Percentiles rank a stretch among this genome's conserved stretches.
These are phyloP conservation scores for Melanopsichium pennsylvanicum DNA, from an alignment of 1,284 basidiomycete genomes.

Conservation along the genomic window DNA sequence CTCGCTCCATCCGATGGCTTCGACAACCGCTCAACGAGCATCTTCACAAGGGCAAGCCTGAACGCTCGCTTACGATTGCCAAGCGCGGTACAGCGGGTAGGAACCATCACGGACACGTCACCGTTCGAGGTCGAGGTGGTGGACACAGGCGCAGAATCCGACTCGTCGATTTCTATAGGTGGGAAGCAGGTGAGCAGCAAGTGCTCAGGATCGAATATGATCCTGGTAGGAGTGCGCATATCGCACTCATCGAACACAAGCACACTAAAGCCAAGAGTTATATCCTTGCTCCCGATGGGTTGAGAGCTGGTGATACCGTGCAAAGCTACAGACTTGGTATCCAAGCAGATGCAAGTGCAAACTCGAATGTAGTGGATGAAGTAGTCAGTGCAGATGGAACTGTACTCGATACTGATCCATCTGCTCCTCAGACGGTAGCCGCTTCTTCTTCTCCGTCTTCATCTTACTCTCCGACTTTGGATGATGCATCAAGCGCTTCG, in stretches of 20 bases:
- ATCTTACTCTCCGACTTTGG: too few relatives aligned
- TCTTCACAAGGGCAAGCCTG: conserved; percentile 81
- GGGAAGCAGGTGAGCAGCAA: conserved; percentile 80
- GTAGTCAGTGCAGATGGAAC: conserved; percentile 16
- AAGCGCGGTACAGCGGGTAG: conserved; percentile 86
- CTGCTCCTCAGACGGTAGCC: conserved; percentile 34
- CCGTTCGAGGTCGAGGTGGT: conserved; percentile 87
- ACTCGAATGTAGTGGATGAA: conserved; percentile 13
- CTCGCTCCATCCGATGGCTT: conserved; percentile 85
- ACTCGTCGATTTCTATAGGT: conserved; percentile 80
- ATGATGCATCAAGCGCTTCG: too few relatives aligned
- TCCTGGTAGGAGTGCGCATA: conserved; percentile 90
- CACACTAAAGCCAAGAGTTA: conserved; percentile 75
- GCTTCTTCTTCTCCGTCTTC: conserved; percentile 48
- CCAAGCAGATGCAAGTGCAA: conserved; percentile 1
- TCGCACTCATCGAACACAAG: conserved; percentile 79
- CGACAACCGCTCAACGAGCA: conserved; percentile 81
- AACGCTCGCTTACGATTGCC: conserved; percentile 81
- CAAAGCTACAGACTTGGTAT: conserved; percentile 76
- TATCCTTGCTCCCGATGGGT: conserved; percentile 87
- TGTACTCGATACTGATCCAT: conserved; percentile 21
- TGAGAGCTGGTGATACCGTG: conserved; percentile 86
- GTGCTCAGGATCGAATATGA: conserved; percentile 96
- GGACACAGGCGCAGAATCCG: conserved; percentile 89
- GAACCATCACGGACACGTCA: conserved; percentile 81